These are phyloP conservation scores for Steccherinum ochraceum DNA, from an alignment of 768 basidiomycete genomes.

Conservation along the genomic window DNA sequence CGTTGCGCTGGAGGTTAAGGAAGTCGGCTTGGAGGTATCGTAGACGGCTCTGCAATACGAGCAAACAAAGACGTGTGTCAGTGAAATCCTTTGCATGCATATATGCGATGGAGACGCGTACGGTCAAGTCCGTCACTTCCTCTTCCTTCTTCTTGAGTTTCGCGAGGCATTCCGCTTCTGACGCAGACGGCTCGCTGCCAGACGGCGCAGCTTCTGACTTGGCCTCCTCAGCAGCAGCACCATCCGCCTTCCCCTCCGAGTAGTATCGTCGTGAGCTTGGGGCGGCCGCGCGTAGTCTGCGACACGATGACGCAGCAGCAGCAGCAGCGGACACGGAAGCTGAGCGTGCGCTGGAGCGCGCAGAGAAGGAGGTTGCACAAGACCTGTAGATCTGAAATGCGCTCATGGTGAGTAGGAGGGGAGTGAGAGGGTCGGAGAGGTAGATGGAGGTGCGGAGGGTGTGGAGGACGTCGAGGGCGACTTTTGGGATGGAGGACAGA, in stretches of 20 bases:
- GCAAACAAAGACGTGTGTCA: neutral
- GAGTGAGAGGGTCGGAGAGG: constrained; percentile 10
- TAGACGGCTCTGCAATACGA: constrained; percentile 61
- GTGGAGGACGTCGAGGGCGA: no score
- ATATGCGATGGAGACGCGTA: constrained; percentile 32
- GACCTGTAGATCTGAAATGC: constrained; percentile 50
- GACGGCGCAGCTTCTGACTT: constrained; percentile 23
- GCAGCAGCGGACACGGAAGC: constrained; percentile 17
- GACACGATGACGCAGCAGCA: neutral
- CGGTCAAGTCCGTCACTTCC: constrained; percentile 80
- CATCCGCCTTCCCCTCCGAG: constrained; percentile 46
- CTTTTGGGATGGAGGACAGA: no score
- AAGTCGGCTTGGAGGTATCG: constrained; percentile 94
- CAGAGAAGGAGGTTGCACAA: constrained; percentile 53
- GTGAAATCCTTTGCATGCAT: neutral
- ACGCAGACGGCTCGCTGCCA: constrained; percentile 19
- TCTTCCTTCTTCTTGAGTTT: constrained; percentile 78
- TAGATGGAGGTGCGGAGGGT: constrained; percentile 6
- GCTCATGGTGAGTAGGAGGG: constrained; percentile 35
- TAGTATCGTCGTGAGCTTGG: constrained; percentile 37
- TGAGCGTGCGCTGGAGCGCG: constrained; percentile 38
- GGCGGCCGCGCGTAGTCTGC: constrained; percentile 16
- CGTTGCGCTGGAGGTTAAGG: constrained; percentile 88
- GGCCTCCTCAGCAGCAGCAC: constrained; percentile 20
- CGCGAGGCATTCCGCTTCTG: constrained; percentile 28